phyloP scores from a whole-genome alignment of 257 asterid species.

The Forsythia suspensa region DNA sequence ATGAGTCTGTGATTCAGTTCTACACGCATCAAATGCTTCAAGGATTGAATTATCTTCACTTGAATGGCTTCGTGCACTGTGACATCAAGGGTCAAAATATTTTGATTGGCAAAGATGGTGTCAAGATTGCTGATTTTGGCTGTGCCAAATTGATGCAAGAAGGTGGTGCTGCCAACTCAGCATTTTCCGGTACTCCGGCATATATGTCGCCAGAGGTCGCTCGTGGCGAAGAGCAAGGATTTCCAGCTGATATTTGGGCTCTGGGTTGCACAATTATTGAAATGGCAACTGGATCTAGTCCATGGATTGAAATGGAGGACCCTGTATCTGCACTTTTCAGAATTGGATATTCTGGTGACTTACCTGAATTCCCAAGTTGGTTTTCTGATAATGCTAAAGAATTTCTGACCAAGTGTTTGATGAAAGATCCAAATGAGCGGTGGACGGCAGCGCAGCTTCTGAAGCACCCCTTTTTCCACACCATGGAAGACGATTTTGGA shows the following conservation, averaged over 20 bases:
- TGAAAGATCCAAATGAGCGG: slow-evolving; percentile 46
- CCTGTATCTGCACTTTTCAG: slow-evolving; percentile 71
- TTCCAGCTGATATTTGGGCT: slow-evolving; percentile 83
- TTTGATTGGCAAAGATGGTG: slow-evolving; percentile 42
- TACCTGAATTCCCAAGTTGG: slow-evolving; percentile 53
- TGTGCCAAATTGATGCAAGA: slow-evolving; percentile 45
- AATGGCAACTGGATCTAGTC: slow-evolving; percentile 79
- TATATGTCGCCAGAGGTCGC: slow-evolving; percentile 95
- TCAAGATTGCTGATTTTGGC: slow-evolving; percentile 79
- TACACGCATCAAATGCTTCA: slow-evolving; percentile 42
- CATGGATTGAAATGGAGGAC: slow-evolving; percentile 72
- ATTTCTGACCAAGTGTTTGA: slow-evolving; percentile 56
- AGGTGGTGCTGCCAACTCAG: slow-evolving; percentile 7
- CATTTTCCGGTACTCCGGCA: slow-evolving; percentile 74
- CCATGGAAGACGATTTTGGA: slow-evolving; percentile 8
- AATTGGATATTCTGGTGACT: slow-evolving; percentile 59
- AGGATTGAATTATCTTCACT: slow-evolving; percentile 66
- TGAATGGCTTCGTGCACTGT: slow-evolving; percentile 66
- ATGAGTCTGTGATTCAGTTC: slow-evolving; percentile 37
- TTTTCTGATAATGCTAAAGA: slow-evolving; percentile 57
- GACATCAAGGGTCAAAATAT: slow-evolving; percentile 74
- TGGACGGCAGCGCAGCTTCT: slow-evolving; percentile 72
- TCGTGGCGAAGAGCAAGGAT: slow-evolving; percentile 75
- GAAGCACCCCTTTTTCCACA: slow-evolving; percentile 55
- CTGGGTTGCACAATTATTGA: slow-evolving; percentile 75